Evolutionary conservation across 768 basidiomycete species (phyloP), one percentile per base, ranked within the genome.

Genomic region (Amanita pseudoporphyria): DNA sequence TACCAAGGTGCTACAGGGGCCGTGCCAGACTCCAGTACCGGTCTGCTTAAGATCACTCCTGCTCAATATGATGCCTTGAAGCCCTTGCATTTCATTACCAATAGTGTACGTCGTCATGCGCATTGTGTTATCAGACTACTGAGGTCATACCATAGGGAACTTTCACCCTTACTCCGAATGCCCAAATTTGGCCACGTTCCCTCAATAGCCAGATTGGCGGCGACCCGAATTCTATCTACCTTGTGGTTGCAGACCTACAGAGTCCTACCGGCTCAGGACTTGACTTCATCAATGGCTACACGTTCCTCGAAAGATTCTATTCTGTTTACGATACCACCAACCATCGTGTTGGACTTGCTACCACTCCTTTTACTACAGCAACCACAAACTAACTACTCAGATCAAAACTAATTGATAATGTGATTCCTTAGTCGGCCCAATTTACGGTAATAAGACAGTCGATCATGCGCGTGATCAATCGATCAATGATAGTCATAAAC

Each of bases 111-210:
- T 66, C 4, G 31, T 1, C 19, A 5, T 16, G 14, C 18, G n/a
- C 35, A 28, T 5, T 24, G 21, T 0, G 67, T 14, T 59, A 78
- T 47, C 54, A 73, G 60, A 71, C 65, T 21, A 16, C 6, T 18
- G 3, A 26, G 6, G 3, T 2, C 9, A 30, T 18, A 24, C 9
- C 38, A 41, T 26, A 79, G 74, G 64, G 63, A 13, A 72, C 71
- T 7, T 81, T 71, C 57, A 76, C 77, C 60, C 55, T 85, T 51
- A 78, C 76, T 3, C 61, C 77, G 12, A 80, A 83, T 56, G 82
- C 78, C 3, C 83, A 87, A 69, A 77, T 81, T 53, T 85, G 82
- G 79, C 82, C 82, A 1, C 76, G 79, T 45, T 58, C 67, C 3
- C 66, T 78, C 51, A 84, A 86, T 65, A 62, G 66, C 12, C 63